Evolutionary conservation across 768 basidiomycete genomes (phyloP), one percentile per base, ranked within the genome.

Genomic region (Xerocomellus amylosporus): DNA sequence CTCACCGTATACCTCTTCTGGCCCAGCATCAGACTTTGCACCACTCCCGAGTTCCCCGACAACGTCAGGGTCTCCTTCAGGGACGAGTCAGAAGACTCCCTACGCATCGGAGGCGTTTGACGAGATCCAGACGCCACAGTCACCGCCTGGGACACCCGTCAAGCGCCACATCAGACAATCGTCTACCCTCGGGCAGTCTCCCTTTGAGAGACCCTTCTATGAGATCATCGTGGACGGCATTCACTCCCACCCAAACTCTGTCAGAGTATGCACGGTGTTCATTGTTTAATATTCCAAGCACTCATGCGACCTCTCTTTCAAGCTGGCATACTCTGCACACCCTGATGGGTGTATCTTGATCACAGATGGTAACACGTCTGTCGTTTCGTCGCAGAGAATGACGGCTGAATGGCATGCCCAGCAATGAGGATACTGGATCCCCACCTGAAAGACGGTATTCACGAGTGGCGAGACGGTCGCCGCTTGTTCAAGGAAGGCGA

Each of bases 161-260:
- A 64, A 68, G 30, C 59, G 60, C 31, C 59, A 54, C 46, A 62
- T 47, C 28, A 55, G 30, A 19, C 56, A 62, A 1, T 46, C 53
- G 59, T 79, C 78, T 8, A 69, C 76, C 47, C 68, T 79, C 12
- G 76, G 79, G 39, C 77, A 78, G 60, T 46, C 64, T 37, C 64
- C 71, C 20, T 83, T 84, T 72, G 77, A 77, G 61, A 75, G 90
- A 58, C 93, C 93, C 14, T 95, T 84, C 71, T 96, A 90, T 64
- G 91, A 87, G 50, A 74, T 95, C 49, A 96, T 95, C 58, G 92
- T 92, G 8, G 93, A 96, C 67, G 93, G 93, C 1, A 83, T 93
- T 50, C 93, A 96, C 66, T 89, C 85, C 13, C 93, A 95, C 69
- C 93, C 93, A 15, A 90, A 93, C 67, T 90, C 90, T 41, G 89